These are phyloP conservation scores for Pelargonium australe DNA, from an alignment of 441 rosid species.

Conservation along the genomic window DNA sequence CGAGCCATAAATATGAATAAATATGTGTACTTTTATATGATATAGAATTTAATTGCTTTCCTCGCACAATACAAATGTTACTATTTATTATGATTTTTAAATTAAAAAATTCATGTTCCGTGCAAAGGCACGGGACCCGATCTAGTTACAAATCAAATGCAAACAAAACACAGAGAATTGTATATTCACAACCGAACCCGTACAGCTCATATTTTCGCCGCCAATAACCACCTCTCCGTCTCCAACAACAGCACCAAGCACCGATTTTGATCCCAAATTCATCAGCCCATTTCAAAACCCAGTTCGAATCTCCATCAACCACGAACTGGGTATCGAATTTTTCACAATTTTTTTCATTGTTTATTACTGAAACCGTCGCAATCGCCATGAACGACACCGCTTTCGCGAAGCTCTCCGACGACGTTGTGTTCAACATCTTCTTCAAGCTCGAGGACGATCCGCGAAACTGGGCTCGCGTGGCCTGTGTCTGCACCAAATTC, in stretches of 20 bases:
- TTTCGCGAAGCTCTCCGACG: conserved; percentile 63
- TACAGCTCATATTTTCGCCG: background rate
- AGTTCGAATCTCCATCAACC: background rate
- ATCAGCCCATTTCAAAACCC: background rate
- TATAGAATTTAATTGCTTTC: too few species aligned
- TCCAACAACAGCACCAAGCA: too few species aligned
- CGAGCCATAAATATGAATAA: too few species aligned
- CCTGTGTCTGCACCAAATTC: conserved; percentile 82
- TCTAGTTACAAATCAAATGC: too few species aligned
- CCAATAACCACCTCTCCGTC: background rate
- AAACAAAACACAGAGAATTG: too few species aligned
- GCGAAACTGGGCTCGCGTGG: conserved; percentile 69
- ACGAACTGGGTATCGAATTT: background rate
- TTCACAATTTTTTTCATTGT: background rate
- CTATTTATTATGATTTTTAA: too few species aligned
- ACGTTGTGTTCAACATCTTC: conserved; percentile 67
- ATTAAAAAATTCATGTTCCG: too few species aligned
- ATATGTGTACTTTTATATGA: too few species aligned
- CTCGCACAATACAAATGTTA: too few species aligned
- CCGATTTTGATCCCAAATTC: background rate
- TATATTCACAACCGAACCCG: too few species aligned
- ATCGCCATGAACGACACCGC: conserved; percentile 34
- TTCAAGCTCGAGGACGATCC: conserved; percentile 85
- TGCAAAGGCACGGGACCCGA: too few species aligned
- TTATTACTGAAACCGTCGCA: too few species aligned